Conservation (phyloP, 768 basidiomycete species). For the Psilocybe cyanescens region DNA sequence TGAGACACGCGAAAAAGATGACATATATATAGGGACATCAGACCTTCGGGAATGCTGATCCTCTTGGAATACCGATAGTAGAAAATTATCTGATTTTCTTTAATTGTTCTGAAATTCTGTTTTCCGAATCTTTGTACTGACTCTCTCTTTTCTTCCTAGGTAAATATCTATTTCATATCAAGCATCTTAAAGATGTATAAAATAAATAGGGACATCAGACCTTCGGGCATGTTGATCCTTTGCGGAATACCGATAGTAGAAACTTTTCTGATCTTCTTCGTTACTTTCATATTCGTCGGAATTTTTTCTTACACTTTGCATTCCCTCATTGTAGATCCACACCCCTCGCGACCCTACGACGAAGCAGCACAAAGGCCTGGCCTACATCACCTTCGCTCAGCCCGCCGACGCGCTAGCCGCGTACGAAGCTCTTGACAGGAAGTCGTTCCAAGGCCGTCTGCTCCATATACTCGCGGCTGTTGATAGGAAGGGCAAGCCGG, state of each 20-base stretch:
- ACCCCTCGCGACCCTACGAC: conserved; percentile 49
- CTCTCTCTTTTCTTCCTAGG: conserved; percentile 32
- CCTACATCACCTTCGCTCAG: conserved; percentile 50
- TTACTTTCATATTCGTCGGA: not conserved
- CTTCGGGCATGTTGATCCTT: conserved; percentile 61
- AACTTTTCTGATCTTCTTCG: conserved; percentile 38
- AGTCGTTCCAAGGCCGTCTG: conserved; percentile 88
- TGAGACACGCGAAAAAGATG: conserved; percentile 37
- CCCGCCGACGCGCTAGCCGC: conserved; percentile 60
- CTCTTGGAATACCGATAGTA: conserved; percentile 65
- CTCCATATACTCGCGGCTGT: conserved; percentile 90
- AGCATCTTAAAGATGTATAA: conserved; percentile 15
- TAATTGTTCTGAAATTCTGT: not conserved
- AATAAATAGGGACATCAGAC: conserved; percentile 70
- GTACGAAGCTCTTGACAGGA: conserved; percentile 78
- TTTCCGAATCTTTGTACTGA: conserved; percentile 5
- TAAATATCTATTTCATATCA: conserved; percentile 29
- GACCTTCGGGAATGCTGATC: conserved; percentile 66
- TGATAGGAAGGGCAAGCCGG: conserved; percentile 56
- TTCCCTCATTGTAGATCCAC: conserved; percentile 40
- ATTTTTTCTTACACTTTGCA: conserved; percentile 1
- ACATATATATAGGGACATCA: conserved; percentile 68
- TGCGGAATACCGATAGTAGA: conserved; percentile 68
- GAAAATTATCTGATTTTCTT: conserved; percentile 44
- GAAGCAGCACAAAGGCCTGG: conserved; percentile 53